Evolutionary conservation across 2,329 filamentous ascomycete genomes (phyloP).

Genomic region (Cercospora sojina): DNA sequence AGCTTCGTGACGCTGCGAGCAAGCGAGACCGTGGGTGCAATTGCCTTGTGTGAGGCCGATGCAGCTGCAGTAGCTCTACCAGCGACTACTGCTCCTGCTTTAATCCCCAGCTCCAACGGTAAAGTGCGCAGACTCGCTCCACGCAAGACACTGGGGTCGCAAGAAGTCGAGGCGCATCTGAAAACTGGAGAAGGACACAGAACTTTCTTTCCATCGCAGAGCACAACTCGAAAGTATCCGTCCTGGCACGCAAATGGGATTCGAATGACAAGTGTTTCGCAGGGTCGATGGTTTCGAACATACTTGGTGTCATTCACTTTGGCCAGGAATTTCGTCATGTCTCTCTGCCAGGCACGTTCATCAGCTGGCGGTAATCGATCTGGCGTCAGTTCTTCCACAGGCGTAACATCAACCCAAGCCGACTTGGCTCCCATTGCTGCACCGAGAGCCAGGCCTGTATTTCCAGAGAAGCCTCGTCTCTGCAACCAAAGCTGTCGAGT

Average conservation of each 20-base stretch:
- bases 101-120: conserved; percentile 20
- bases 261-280: conserved; percentile 13
- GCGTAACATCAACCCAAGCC: conserved; percentile 69
- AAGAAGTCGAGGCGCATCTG: conserved; percentile 14
- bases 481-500: conserved; percentile 66
- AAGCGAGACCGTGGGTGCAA: conserved; percentile 5
- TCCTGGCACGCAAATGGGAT: conserved; percentile 15
- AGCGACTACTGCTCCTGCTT: conserved; percentile 14
- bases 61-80: conserved; percentile 6
- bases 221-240: conserved; percentile 21
- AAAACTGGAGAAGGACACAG: conserved; percentile 21
- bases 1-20: conserved; percentile 13
- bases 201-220: conserved; percentile 16
- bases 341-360: conserved; percentile 66
- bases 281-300: conserved; percentile 14
- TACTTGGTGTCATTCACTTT: conserved; percentile 43
- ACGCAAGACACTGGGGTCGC: conserved; percentile 17
- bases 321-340: conserved; percentile 63
- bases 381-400: conserved; percentile 48
- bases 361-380: conserved; percentile 56
- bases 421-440: conserved; percentile 59
- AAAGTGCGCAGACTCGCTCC: conserved; percentile 19
- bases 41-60: conserved; percentile 6
- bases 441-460: conserved; percentile 66
- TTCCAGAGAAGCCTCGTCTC: conserved; percentile 66